A percentile compares a stretch with the other conserved stretches of the same genome.
Conservation (phyloP, 108 stramenopile species). For the Cyclotella baltica region DNA sequence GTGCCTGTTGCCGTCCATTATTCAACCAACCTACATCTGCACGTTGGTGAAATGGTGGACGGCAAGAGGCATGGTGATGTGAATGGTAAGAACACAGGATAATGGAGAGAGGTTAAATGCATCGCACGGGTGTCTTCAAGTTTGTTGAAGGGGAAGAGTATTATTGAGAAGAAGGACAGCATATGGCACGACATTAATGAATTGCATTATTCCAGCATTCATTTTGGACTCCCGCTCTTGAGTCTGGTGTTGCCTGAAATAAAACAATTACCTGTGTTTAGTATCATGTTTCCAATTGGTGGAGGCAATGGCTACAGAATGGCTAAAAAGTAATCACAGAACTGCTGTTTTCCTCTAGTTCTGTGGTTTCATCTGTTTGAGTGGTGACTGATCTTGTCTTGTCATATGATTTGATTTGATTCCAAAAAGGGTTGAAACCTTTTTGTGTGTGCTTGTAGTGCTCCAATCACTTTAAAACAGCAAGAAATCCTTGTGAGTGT, state of each 20-base stretch:
- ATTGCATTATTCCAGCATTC: constrained; percentile 10
- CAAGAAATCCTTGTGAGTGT: neutral
- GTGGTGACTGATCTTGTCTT: constrained; percentile 33
- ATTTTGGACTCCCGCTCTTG: constrained; percentile 12
- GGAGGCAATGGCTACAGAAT: constrained; percentile 4
- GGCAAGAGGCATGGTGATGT: too few relatives aligned
- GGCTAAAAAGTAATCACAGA: constrained; percentile 25
- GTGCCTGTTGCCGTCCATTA: too few relatives aligned
- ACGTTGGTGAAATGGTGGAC: too few relatives aligned
- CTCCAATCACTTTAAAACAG: constrained; percentile 46
- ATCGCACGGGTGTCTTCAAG: too few relatives aligned
- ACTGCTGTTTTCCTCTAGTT: constrained; percentile 15
- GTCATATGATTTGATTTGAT: neutral
- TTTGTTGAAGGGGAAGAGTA: constrained; percentile 8
- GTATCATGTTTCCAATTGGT: constrained; percentile 28
- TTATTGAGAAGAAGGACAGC: neutral
- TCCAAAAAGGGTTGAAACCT: constrained; percentile 40
- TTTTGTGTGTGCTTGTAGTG: constrained; percentile 57
- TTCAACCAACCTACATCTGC: too few relatives aligned
- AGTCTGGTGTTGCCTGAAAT: constrained; percentile 28
- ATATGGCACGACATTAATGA: neutral
- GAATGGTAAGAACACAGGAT: too few relatives aligned
- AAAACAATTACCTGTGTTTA: constrained; percentile 20
- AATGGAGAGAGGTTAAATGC: too few relatives aligned
- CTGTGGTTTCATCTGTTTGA: constrained; percentile 17